Evolutionary conservation across 768 basidiomycete species (phyloP), one percentile per base, ranked within the genome.

Genomic region (Coprinopsis strossmayeri): DNA sequence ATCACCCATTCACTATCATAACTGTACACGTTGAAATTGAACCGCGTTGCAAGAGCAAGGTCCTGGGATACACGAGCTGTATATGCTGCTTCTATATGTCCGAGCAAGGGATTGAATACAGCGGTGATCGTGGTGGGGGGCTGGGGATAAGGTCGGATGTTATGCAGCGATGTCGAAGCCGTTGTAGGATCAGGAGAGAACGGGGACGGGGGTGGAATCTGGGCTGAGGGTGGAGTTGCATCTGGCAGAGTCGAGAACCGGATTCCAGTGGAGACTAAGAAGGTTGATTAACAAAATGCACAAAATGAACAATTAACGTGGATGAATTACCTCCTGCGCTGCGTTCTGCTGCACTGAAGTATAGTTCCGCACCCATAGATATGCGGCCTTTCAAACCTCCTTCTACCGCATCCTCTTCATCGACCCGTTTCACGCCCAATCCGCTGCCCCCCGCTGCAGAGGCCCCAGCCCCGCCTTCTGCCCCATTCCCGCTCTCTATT

Each of bases 1-100:
- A 97, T 79, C 9, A 90, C 86, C 86, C 93, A 87, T 63, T 97
- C 94, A 64, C 91, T 93, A 56, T 95, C 91, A 64, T 92, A 97
- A 65, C 90, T 93, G 62, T 97, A 96, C 23, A 94, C 79, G 59
- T 98, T 98, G 68, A 97, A 92, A 61, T 97, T 92, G 61, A 94
- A 98, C 18, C 91, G 81, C 0, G 91, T 87, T 43, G 89, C 89
- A 17, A 98, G 63, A 0, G 91, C 82, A 34, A 97, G 78, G 62
- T 95, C 89, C 11, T 78, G 78, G 3, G 89, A 88, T 7, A 91
- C 84, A 45, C 84, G 87, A 2, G 94, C 91, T 0, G 91, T 85
- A 62, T 97, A 97, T 30, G 94, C 91, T 5, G 87, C 76, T 1
- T 91, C 91, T 40, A 97, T 73, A 61, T 97, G 93, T 0, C 95